Evolutionary conservation across 2,329 filamentous ascomycete genomes (phyloP).

Genomic region (Pyricularia sp.): DNA sequence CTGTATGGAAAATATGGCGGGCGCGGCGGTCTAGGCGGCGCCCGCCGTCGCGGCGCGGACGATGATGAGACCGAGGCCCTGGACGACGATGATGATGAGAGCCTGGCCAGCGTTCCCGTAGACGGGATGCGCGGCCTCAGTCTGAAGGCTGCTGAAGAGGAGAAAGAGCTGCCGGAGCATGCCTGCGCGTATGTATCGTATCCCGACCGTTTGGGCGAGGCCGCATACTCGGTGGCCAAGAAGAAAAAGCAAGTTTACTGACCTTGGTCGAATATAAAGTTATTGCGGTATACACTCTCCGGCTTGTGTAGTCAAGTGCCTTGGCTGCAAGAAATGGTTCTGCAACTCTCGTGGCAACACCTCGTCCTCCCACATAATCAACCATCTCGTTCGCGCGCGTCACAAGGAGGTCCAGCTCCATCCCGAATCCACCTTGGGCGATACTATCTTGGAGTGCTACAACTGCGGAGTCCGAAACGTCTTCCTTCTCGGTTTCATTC

Average conservation of each 20-base stretch:
- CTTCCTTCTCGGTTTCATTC: constrained; percentile 94
- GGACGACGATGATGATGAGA: constrained; percentile 72
- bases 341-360: constrained; percentile 96
- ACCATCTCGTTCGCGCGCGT: constrained; percentile 90
- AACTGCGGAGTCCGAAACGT: constrained; percentile 99
- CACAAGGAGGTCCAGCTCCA: constrained; percentile 99
- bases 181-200: constrained; percentile 74
- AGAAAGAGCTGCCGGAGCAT: constrained; percentile 85
- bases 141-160: constrained; percentile 57
- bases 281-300: constrained; percentile 98
- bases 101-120: constrained; percentile 69
- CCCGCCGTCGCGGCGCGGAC: constrained; percentile 58
- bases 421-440: constrained; percentile 82
- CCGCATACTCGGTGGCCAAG: neutral
- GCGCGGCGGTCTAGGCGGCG: constrained; percentile 36
- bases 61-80: constrained; percentile 79
- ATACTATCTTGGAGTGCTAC: constrained; percentile 96
- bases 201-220: neutral
- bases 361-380: constrained; percentile 95
- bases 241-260: neutral
- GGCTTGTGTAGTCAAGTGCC: constrained; percentile 89
- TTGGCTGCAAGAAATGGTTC: constrained; percentile 97
- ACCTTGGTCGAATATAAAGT: constrained; percentile 30
- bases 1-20: constrained; percentile 63
- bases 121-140: constrained; percentile 62